Percentiles rank a stretch among this genome's conserved stretches.
These are phyloP conservation scores for Scopulariopsis brevicaulis DNA, from an alignment of 2,329 filamentous ascomycete species.

Conservation along the genomic window DNA sequence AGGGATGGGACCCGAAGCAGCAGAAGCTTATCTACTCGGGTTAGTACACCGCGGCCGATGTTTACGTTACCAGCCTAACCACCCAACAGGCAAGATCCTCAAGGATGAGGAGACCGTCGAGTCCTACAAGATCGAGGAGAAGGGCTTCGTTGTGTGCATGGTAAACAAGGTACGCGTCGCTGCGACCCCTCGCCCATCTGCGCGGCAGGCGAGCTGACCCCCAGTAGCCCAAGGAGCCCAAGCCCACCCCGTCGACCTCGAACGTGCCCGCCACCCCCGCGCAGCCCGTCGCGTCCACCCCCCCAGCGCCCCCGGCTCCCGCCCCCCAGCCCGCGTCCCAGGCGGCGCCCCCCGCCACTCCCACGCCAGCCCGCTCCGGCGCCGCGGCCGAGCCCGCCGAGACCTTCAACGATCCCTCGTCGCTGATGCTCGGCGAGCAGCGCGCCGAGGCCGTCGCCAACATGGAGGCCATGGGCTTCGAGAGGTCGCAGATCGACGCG, in stretches of 20 bases:
- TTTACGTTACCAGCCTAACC: slow-evolving; percentile 10
- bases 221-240: slow-evolving; percentile 51
- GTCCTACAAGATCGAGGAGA: slow-evolving; percentile 98
- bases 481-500: slow-evolving; percentile 74
- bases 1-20: slow-evolving; percentile 82
- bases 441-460: slow-evolving; percentile 73
- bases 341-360: slow-evolving; percentile 34
- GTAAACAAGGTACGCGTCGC: slow-evolving; percentile 70
- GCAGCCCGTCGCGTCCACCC: slow-evolving; percentile 34
- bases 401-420: slow-evolving; percentile 57
- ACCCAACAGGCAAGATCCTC: slow-evolving; percentile 77
- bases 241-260: slow-evolving; percentile 50
- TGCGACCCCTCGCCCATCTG: neutral
- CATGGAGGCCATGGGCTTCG: slow-evolving; percentile 97
- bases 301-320: slow-evolving; percentile 36
- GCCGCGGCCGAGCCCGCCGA: slow-evolving; percentile 26
- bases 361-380: slow-evolving; percentile 37
- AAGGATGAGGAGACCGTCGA: slow-evolving; percentile 96
- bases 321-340: slow-evolving; percentile 29
- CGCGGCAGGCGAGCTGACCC: neutral
- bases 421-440: slow-evolving; percentile 77
- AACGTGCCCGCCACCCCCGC: slow-evolving; percentile 54
- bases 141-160: slow-evolving; percentile 98
- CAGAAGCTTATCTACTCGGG: slow-evolving; percentile 98
- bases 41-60: slow-evolving; percentile 28